Evolutionary conservation across 345 rosid genomes (phyloP), one percentile per base, ranked within the genome.

Genomic region (Pistacia vera): DNA sequence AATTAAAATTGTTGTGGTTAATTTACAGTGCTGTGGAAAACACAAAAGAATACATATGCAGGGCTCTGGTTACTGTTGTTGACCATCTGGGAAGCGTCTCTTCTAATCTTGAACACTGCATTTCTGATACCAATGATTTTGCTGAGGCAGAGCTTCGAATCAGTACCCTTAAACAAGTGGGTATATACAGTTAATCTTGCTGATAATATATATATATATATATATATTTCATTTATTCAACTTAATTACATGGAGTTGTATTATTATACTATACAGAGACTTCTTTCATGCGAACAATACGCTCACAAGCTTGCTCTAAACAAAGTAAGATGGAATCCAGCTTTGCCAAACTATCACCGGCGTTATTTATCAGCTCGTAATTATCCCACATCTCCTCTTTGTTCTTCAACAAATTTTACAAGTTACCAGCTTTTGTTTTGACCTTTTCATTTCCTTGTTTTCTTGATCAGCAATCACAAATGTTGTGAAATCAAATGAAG

Each of bases 41-140:
- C 85, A 90, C 94, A 38, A 90, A 86, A 68, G 90, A 90, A 64
- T 91, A 91, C 83, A 51, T 90, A 66, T 82, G 91, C 83, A 82
- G 73, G 74, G 92, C 93, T 14, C 66, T 88, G 58, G 91, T 91
- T 14, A 81, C 93, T 3, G 79, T 90, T 22, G 91, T 91, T 68
- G 93, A 91, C 81, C 97, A 88, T 78, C 81, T 91, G 33, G 93
- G 97, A 54, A 84, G 73, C 22, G 91, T 91, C 71, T 87, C 93
- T 1, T 63, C 91, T 20, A 88, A 87, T 70, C 86, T 91, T 12
- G 78, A 88, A 59, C 57, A 28, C 65, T 56, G 30, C 73, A 72
- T 88, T 70, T 78, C 87, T 12, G 58, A 80, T 44, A 66, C 83
- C 4, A 58, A 75, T 35, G 72, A 76, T 17, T 79, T 87, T 60